phyloP scores from a whole-genome alignment of 495 filamentous ascomycete species.

The Entonaema liquescens region DNA sequence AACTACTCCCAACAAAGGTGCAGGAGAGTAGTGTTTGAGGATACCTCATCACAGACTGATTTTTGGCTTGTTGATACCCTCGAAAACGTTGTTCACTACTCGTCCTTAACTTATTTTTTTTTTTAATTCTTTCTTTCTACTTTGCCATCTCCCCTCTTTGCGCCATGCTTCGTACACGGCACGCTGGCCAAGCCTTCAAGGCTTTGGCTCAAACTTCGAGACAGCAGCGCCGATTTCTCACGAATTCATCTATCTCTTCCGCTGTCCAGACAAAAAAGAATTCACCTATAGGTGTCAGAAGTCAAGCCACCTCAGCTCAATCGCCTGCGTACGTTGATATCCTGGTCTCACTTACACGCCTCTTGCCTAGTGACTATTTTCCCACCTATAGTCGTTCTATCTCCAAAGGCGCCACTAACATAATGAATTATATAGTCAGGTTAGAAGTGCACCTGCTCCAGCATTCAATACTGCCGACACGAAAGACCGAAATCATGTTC shows the following conservation, averaged over 20 bases:
- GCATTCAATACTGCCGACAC: constrained; percentile 69
- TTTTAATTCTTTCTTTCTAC: constrained; percentile 16
- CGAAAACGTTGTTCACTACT: background rate
- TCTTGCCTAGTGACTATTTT: background rate
- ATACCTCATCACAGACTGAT: constrained; percentile 11
- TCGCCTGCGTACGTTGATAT: constrained; percentile 40
- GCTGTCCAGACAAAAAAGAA: constrained; percentile 45
- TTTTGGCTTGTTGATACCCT: constrained; percentile 13
- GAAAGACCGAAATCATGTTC: constrained; percentile 63
- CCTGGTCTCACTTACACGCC: constrained; percentile 8
- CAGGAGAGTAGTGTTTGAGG: constrained; percentile 20
- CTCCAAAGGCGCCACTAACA: constrained; percentile 31
- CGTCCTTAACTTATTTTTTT: background rate
- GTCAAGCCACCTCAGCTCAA: constrained; percentile 51
- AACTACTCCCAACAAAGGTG: constrained; percentile 9
- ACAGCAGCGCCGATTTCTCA: constrained; percentile 39
- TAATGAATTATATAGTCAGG: constrained; percentile 42
- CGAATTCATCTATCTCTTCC: constrained; percentile 34
- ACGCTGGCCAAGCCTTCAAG: constrained; percentile 53
- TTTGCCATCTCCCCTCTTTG: constrained; percentile 1
- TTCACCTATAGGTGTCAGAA: constrained; percentile 45
- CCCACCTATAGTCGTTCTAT: background rate
- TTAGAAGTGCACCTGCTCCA: constrained; percentile 67
- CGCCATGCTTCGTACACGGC: constrained; percentile 55
- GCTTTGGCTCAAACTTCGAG: constrained; percentile 52